phyloP scores from a whole-genome alignment of 1,139 yeast species.

The Hanseniaspora sp. region DNA sequence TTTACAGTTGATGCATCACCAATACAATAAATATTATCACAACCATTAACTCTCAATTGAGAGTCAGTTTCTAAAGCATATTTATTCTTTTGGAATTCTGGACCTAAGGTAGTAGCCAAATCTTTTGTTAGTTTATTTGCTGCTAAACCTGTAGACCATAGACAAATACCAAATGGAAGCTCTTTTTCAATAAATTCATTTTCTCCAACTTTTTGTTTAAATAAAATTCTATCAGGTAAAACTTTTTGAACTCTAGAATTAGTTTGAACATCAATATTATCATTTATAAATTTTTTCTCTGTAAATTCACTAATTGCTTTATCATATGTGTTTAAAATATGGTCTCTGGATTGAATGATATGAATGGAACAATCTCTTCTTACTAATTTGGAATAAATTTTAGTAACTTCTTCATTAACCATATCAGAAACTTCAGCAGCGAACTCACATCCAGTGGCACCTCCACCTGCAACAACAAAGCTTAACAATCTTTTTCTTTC shows the following conservation, averaged over 20 bases:
- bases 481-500: slow-evolving; percentile 48
- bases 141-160: slow-evolving; percentile 63
- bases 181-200: slow-evolving; percentile 37
- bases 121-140: slow-evolving; percentile 46
- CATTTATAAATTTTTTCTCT: slow-evolving; percentile 46
- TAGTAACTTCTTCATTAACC: slow-evolving; percentile 47
- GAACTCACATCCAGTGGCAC: slow-evolving; percentile 61
- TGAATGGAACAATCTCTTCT: slow-evolving; percentile 53
- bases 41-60: slow-evolving; percentile 51
- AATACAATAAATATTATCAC: slow-evolving; percentile 56
- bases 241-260: slow-evolving; percentile 51
- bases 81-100: slow-evolving; percentile 40
- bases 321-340: slow-evolving; percentile 54
- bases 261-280: slow-evolving; percentile 46
- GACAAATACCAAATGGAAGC: slow-evolving; percentile 48
- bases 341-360: slow-evolving; percentile 53
- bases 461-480: slow-evolving; percentile 61
- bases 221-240: slow-evolving; percentile 42
- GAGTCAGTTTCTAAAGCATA: slow-evolving; percentile 58
- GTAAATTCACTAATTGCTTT: slow-evolving; percentile 51
- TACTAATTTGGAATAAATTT: slow-evolving; percentile 44
- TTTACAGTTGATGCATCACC: slow-evolving; percentile 58
- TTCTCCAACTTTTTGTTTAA: slow-evolving; percentile 36
- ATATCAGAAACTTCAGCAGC: slow-evolving; percentile 56
- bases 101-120: slow-evolving; percentile 35